Evolutionary conservation across 805 yeast species (phyloP), one percentile per base, ranked within the genome.

Genomic region (Kodamaea sagamina): DNA sequence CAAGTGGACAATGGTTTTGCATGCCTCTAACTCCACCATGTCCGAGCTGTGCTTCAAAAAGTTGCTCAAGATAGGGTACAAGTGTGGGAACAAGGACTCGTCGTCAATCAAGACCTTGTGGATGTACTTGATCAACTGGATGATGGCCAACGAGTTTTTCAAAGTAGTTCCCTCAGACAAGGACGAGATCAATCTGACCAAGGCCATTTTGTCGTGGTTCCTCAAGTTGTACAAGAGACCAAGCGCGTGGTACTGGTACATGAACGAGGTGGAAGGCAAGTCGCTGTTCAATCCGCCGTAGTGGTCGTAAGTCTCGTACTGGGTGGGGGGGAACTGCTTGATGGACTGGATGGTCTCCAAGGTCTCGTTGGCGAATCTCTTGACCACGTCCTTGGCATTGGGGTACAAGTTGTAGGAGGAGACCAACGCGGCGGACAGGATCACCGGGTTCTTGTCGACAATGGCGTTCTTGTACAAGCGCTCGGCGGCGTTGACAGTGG

Each of bases 211-310:
- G 62, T 93, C 99, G 63, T 86, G 95, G 57, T 84, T 84, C 63
- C 95, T 81, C 65, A 93, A 76, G 54, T 86, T 86, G 63, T 89
- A 90, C 54, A 95, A 71, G 55, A 93, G 75, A 17, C 97, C 97
- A 53, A 93, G 73, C 2, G 99, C 97, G 65, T 93, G 98, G 68
- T 92, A 93, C 72, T 93, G 98, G 46, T 95, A 78, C 74, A 88
- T 84, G 65, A 77, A 82, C 15, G 95, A 80, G 34, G 92, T 81
- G 12, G 81, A 71, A 39, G 92, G 85, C 47, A 77, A 63, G 55
- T 68, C 68, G 9, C 74, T 58, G 44, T 75, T 76, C 42, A 76
- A 69, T 47, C 65, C 54, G 26, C 81, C 82, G 55, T 79, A 82
- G 52, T 71, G 78, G 49, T 77, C 83, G 51, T 78, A 82, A 39